Percentiles rank a stretch among this genome's conserved stretches.
These are phyloP conservation scores for Aureobasidium sp. DNA, from an alignment of 2,329 filamentous ascomycete genomes.

Conservation along the genomic window DNA sequence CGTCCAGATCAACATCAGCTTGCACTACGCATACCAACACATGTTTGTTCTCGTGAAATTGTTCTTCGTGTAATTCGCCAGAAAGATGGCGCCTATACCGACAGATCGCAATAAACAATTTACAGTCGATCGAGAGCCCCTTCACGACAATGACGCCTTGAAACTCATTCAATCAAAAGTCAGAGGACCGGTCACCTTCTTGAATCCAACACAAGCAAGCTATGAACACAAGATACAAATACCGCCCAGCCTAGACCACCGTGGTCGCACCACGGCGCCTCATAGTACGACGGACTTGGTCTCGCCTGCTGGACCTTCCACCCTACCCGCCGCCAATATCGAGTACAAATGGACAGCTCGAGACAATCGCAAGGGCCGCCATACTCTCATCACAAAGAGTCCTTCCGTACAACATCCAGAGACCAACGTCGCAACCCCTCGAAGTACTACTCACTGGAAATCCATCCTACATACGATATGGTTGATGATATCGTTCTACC, in stretches of 20 bases:
- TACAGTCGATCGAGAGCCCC: conserved; percentile 24
- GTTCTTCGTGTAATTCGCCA: not conserved
- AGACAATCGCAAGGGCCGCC: conserved; percentile 40
- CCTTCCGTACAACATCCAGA: conserved; percentile 18
- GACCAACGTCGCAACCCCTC: conserved; percentile 27
- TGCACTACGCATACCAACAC: not conserved
- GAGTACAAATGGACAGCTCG: conserved; percentile 35
- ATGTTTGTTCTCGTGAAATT: not conserved
- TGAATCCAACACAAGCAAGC: conserved; percentile 45
- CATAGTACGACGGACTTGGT: not conserved
- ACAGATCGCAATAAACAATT: conserved; percentile 26
- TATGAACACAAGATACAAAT: conserved; percentile 20
- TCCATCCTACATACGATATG: conserved; percentile 34
- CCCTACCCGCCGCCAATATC: conserved; percentile 16
- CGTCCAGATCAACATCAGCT: not conserved
- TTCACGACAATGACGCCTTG: conserved; percentile 22
- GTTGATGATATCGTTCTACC: conserved; percentile 45
- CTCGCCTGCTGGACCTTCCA: not conserved
- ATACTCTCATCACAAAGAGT: conserved; percentile 31
- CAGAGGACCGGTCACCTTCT: conserved; percentile 39
- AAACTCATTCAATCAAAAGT: conserved; percentile 23
- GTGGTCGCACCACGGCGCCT: not conserved
- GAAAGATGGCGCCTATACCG: not conserved
- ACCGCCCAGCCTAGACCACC: not conserved
- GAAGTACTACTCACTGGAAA: conserved; percentile 27